Base-by-base conservation (phyloP, 148 eudicot species). In the Diospyros kaki region DNA sequence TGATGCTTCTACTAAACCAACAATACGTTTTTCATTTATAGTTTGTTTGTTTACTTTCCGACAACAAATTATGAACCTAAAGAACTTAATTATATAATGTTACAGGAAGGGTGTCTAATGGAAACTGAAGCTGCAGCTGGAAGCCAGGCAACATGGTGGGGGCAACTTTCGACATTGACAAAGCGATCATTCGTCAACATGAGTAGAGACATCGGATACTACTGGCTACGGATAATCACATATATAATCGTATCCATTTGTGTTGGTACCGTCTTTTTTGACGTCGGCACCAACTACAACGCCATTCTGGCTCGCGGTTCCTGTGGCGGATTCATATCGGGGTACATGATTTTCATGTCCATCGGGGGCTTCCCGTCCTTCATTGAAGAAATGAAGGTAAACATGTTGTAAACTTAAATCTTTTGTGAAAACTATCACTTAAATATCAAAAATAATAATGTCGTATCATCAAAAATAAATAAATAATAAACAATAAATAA, bases 271-370 rank as follows among this genome's bases (percentile, higher is more conserved):
- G 83, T 92, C 75, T 94, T 81, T 73, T 94, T 62, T 11, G 87
- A 92, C 66, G 93, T 94, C 46, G 98, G 98, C 68, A 90, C 92
- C 1, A 73, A 92, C 56, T 86, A 94, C 71, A 78, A 79, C 2
- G 89, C 98, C 46, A 92, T 94, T 69, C 77, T 88, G 67, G 98
- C 98, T 42, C 78, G 97, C 58, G 98, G 93, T 76, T 95, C 98
- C 60, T 92, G 93, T 74, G 97, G 92, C 3, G 95, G 89, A 5
- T 94, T 94, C 51, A 78, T 92, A 38, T 84, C 95, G 14, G 98
- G 98, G 45, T 94, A 90, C 66, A 92, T 94, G 97, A 89, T 91
- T 75, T 94, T 94, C 77, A 93, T 93, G 98, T 93, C 98, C 51
- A 93, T 93, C 38, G 96, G 96, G 70, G 93, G 98, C 50, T 93